A percentile compares a stretch with the other conserved stretches of the same genome.
These are phyloP conservation scores for Pilasporangium apinafurcum DNA, from an alignment of 352 stramenopile genomes.

Conservation along the genomic window DNA sequence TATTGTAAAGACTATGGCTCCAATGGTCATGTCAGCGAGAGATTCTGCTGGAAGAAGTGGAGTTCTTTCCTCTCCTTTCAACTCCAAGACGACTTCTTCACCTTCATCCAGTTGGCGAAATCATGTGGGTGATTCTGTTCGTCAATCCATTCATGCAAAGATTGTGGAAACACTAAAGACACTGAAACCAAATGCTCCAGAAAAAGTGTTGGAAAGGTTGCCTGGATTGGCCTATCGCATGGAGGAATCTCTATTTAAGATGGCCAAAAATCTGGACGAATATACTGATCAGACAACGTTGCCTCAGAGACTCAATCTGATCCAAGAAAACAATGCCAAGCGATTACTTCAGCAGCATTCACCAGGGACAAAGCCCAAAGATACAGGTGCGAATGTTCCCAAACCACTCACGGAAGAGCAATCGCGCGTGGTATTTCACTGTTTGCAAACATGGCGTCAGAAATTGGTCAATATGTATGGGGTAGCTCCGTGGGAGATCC, in stretches of 20 bases:
- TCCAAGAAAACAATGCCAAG: conserved; percentile 64
- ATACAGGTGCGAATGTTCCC: background rate
- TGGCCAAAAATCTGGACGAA: conserved; percentile 72
- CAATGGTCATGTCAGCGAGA: too few relatives aligned
- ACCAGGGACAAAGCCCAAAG: background rate
- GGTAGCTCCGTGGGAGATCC: conserved; percentile 61
- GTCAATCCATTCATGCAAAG: conserved; percentile 37
- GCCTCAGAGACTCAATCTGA: conserved; percentile 88
- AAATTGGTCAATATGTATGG: conserved; percentile 73
- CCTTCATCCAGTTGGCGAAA: conserved; percentile 20
- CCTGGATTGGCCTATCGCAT: conserved; percentile 94
- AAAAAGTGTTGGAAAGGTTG: conserved; percentile 94
- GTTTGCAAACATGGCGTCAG: conserved; percentile 71
- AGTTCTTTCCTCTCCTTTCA: too few relatives aligned
- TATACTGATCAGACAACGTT: conserved; percentile 92
- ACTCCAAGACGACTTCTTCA: too few relatives aligned
- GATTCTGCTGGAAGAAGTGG: too few relatives aligned
- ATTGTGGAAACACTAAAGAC: conserved; percentile 90
- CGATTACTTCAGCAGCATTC: conserved; percentile 51
- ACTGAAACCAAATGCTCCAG: conserved; percentile 92
- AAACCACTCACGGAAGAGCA: conserved; percentile 55
- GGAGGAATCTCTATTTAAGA: conserved; percentile 92
- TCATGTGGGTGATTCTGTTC: conserved; percentile 15
- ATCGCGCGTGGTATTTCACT: conserved; percentile 50
- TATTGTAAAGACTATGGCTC: too few relatives aligned